Conservation (phyloP, 805 yeast genomes). For the Ogataea paraovalis region DNA sequence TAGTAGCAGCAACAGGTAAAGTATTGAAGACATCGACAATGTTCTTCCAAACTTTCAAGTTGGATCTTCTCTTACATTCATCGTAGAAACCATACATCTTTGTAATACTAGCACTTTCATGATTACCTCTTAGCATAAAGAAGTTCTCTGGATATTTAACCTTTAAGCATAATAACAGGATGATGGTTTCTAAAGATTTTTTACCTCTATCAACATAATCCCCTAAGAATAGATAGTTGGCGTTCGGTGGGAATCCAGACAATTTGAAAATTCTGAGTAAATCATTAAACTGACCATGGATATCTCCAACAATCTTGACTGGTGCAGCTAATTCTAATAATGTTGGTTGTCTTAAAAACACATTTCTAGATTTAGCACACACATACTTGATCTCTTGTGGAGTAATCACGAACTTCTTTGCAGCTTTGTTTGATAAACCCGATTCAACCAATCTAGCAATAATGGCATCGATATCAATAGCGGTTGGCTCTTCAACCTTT, state of each 20-base stretch:
- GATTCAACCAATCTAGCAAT: conserved; percentile 56
- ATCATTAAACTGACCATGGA: conserved; percentile 65
- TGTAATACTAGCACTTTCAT: conserved; percentile 55
- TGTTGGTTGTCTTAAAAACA: conserved; percentile 62
- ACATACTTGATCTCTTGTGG: conserved; percentile 52
- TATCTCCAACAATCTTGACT: conserved; percentile 79
- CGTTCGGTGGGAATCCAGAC: conserved; percentile 58
- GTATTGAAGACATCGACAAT: conserved; percentile 56
- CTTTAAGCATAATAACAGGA: conserved; percentile 48
- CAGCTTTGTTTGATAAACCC: conserved; percentile 41
- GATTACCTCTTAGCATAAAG: conserved; percentile 57
- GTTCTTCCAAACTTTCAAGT: conserved; percentile 45
- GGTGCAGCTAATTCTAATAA: conserved; percentile 67
- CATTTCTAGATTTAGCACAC: conserved; percentile 53
- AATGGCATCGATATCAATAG: conserved; percentile 59
- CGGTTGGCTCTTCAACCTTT: conserved; percentile 1
- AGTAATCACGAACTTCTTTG: conserved; percentile 48
- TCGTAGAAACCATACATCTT: conserved; percentile 59
- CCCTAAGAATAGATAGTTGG: conserved; percentile 54
- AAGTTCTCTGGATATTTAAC: conserved; percentile 59
- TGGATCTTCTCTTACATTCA: conserved; percentile 53
- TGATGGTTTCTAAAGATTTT: conserved; percentile 52
- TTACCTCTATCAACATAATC: conserved; percentile 60
- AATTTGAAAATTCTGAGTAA: conserved; percentile 49
- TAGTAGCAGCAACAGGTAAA: conserved; percentile 58